phyloP scores from a whole-genome alignment of 2,329 filamentous ascomycete species.

The Xylaria sp. region DNA sequence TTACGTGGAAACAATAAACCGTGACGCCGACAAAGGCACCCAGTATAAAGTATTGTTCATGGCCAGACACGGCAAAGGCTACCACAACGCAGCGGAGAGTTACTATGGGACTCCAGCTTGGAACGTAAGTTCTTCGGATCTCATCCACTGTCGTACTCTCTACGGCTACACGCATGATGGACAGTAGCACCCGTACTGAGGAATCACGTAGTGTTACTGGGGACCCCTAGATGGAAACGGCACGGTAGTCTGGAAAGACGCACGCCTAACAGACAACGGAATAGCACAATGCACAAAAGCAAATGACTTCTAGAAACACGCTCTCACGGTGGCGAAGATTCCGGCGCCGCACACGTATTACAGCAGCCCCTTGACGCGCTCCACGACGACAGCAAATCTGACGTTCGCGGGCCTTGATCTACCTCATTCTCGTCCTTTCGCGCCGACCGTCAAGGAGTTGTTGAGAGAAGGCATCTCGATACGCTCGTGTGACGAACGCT shows the following conservation, averaged over 20 bases:
- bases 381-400: slow-evolving; percentile 69
- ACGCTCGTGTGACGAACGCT: slow-evolving; percentile 75
- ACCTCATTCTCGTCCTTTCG: slow-evolving; percentile 62
- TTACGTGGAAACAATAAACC: slow-evolving; percentile 68
- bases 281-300: slow-evolving; percentile 67
- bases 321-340: slow-evolving; percentile 64
- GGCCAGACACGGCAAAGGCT: slow-evolving; percentile 77
- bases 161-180: neutral
- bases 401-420: slow-evolving; percentile 68
- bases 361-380: slow-evolving; percentile 71
- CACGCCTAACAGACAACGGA: slow-evolving; percentile 69
- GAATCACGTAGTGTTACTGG: slow-evolving; percentile 69
- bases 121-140: slow-evolving; percentile 63
- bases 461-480: slow-evolving; percentile 74
- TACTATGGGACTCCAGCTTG: slow-evolving; percentile 76
- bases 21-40: slow-evolving; percentile 55
- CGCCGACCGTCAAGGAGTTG: slow-evolving; percentile 71
- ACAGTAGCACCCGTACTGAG: slow-evolving; percentile 3
- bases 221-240: slow-evolving; percentile 71
- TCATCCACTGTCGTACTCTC: neutral
- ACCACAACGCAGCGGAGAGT: slow-evolving; percentile 70
- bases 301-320: slow-evolving; percentile 67
- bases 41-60: slow-evolving; percentile 75
- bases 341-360: slow-evolving; percentile 73
- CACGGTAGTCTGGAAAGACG: slow-evolving; percentile 71